Conservation (phyloP, 2,329 filamentous ascomycete species). For the Fusarium succisae region DNA sequence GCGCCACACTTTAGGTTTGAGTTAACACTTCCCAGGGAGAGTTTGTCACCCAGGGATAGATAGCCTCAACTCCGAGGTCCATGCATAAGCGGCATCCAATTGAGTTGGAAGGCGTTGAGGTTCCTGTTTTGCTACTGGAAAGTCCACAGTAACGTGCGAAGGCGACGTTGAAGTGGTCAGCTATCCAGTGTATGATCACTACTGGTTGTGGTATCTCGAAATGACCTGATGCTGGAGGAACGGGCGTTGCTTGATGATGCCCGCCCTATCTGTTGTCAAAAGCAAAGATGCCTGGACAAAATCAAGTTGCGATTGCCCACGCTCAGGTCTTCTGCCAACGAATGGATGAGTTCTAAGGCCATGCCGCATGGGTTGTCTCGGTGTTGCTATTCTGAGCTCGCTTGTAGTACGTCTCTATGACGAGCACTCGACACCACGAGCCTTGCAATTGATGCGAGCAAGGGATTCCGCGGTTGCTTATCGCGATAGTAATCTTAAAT, state of each 20-base stretch:
- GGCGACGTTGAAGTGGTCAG: background rate
- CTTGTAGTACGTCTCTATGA: conserved; percentile 24
- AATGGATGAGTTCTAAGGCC: background rate
- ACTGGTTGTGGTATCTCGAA: background rate
- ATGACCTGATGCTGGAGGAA: background rate
- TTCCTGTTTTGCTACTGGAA: background rate
- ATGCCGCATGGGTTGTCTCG: conserved; percentile 13
- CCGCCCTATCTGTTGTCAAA: background rate
- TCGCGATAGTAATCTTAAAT: conserved; percentile 24
- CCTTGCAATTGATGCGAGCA: conserved; percentile 11
- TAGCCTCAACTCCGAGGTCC: background rate
- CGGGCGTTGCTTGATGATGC: background rate
- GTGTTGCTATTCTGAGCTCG: conserved; percentile 15
- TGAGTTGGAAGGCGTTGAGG: background rate
- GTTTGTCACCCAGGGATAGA: conserved; percentile 14
- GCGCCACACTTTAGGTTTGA: conserved; percentile 30
- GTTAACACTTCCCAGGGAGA: conserved; percentile 25
- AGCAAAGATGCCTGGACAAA: background rate
- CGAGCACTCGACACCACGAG: background rate
- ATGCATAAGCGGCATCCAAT: conserved; percentile 1
- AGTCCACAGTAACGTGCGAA: background rate
- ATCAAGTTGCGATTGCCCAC: background rate
- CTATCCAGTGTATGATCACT: background rate
- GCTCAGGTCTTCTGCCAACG: conserved; percentile 10
- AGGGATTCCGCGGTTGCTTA: conserved; percentile 13